Conservation (phyloP, 1,284 basidiomycete genomes). For the Trichosporon ovoides region DNA sequence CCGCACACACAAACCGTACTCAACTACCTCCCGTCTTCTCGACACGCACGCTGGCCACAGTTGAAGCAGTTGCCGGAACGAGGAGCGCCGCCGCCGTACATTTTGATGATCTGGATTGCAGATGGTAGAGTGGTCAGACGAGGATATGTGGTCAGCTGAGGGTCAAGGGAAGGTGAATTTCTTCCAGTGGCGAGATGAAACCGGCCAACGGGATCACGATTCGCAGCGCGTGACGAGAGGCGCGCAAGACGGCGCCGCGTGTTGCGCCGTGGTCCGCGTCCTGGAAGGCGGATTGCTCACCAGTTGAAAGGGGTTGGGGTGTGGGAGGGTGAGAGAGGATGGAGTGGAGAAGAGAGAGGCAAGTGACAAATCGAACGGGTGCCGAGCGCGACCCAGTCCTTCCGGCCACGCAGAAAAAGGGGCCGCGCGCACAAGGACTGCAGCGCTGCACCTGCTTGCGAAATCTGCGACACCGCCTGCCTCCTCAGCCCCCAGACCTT, state of each 20-base stretch:
- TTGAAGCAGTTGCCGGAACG: slow-evolving; percentile 47
- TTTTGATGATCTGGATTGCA: slow-evolving; percentile 20
- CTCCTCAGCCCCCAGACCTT: background rate
- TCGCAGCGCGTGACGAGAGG: too few species aligned
- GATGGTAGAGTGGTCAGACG: background rate
- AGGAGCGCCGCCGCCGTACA: slow-evolving; percentile 38
- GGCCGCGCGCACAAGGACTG: background rate
- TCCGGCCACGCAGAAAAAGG: too few species aligned
- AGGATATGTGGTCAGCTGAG: background rate
- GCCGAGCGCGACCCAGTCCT: too few species aligned
- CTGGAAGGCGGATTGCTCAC: background rate
- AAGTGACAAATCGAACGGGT: too few species aligned
- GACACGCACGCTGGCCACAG: slow-evolving; percentile 45
- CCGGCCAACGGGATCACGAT: too few species aligned
- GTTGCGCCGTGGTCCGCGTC: too few species aligned
- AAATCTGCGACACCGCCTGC: background rate
- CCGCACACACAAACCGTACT: slow-evolving; percentile 17
- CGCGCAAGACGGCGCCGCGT: too few species aligned
- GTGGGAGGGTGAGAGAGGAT: too few species aligned
- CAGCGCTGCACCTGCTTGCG: background rate
- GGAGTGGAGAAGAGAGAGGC: too few species aligned
- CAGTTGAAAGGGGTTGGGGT: background rate
- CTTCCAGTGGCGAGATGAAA: too few species aligned
- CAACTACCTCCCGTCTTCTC: slow-evolving; percentile 1
- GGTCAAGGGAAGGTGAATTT: background rate